Evolutionary conservation across 164 flowering plant species (phyloP).

Genomic region (Saururus chinensis): DNA sequence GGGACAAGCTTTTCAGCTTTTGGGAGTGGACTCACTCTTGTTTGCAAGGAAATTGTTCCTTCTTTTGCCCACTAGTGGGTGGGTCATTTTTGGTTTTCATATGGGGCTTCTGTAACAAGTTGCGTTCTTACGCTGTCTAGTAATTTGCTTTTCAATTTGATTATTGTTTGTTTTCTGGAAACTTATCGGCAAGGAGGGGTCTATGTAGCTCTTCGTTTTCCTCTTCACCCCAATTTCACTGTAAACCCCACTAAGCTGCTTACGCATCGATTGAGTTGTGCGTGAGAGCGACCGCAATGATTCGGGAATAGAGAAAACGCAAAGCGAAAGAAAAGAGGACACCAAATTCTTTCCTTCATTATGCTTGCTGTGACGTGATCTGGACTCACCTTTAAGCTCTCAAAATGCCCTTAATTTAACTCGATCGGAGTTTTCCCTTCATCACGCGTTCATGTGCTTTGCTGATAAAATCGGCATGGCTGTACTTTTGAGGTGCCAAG

Average conservation of each 20-base stretch:
- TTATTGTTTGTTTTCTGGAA: background rate
- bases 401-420: background rate
- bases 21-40: no score
- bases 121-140: no score
- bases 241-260: constrained; percentile 13
- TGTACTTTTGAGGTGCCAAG: no score
- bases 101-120: no score
- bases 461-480: no score
- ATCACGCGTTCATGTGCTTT: no score
- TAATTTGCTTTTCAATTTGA: no score
- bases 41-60: no score
- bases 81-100: no score
- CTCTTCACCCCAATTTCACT: constrained; percentile 7
- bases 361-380: background rate
- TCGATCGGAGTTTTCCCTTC: background rate
- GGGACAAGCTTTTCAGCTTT: no score
- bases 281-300: constrained; percentile 7
- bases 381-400: background rate
- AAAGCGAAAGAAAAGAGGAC: no score
- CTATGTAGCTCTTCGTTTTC: background rate
- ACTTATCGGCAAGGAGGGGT: constrained; percentile 18
- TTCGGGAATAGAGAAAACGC: constrained; percentile 3
- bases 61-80: no score
- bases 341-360: background rate
- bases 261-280: background rate